Base-by-base conservation (phyloP, 106 monocot genomes). In the Dendrobium officinale region DNA sequence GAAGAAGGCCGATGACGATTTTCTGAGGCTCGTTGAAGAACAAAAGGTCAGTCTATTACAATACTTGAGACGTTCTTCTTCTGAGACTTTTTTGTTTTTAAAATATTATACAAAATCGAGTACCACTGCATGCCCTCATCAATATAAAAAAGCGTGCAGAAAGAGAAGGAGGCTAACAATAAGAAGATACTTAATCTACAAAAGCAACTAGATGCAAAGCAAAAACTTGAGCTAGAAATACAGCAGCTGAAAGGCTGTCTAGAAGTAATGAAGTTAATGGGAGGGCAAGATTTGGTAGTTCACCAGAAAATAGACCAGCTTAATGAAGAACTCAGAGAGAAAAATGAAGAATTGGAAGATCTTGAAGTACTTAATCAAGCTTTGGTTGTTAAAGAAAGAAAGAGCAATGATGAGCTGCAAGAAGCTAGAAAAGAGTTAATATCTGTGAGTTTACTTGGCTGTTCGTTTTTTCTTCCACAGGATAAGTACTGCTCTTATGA, bases 171-270 rank as follows among this genome's bases (percentile, higher is more conserved):
- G 78, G 83, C 82, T 79, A 83, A 88, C 41, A 83, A 92, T 17
- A 86, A 87, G 26, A 93, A 85, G 82, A 89, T 89, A 77, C 51
- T 96, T 29, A 73, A 89, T 31, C 77, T 96, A 45, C 91, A 96
- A 79, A 92, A 86, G 82, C 90, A 96, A 49, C 29, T 92, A n/a
- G 93, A 92, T 85, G 90, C 86, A 67, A 96, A 92, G 55, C 96
- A 96, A 78, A 86, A 90, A 49, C 81, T 96, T 5, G 92, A 96
- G 79, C 78, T 90, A 66, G 96, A 96, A 80, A 93, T 96, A 24
- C 88, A 92, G 78, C 90, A 93, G 84, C n/a, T 93, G 66, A 92
- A 85, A 79, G 92, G 96, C 47, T 81, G 86, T 73, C 54, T 96
- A 59, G 77, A 87, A 73, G 89, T 92, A 24, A 88, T 92, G 87